Base-by-base conservation (phyloP, 2,329 filamentous ascomycete genomes). In the Nakataea oryzae region DNA sequence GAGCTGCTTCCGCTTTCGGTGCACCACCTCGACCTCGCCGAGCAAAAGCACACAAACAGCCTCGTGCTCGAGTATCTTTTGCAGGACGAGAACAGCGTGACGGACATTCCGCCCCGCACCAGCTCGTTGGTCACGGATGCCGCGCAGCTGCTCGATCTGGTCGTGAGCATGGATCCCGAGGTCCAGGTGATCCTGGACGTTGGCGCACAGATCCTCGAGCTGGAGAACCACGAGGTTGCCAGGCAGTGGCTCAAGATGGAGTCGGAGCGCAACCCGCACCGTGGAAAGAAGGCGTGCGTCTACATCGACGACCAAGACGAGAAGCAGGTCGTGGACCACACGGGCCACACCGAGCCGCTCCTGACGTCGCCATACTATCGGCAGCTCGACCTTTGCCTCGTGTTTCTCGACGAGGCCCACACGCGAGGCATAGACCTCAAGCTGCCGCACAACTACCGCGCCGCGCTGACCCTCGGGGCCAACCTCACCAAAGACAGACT, bases 361-460 rank as follows among this genome's bases (percentile, higher is more conserved):
- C 77, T 81, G 4, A 79, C 75, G 0, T 91, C 89, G 0, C 79
- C 86, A 0, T 90, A 83, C 66, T 71, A 74, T 0, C 74, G 77
- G 0, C 79, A 85, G 7, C 71, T 88, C 0, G 82, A 85, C 6
- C 66, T 66, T 0, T 92, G 88, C 62, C 70, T 90, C 0, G 77
- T 91, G 0, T 92, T 86, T 61, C 75, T 93, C 0, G 88, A 92
- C 59, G 84, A 93, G 63, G 80, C 82, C 0, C 88, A 92, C 64
- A 90, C 88, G 0, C 72, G 88, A 64, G 88, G 89, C 0, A 90
- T 81, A 0, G 88, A 93, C 65, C 68, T 92, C 0, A 82, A 80
- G 47, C 71, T 91, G 0, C 88, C 87, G 0, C 62, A 63, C 0
- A 4, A 79, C 14, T 87, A 86, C 65, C 76, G 83, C 0, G 89